These are phyloP conservation scores for Bipolaris victoriae DNA, from an alignment of 2,329 filamentous ascomycete genomes.

Conservation along the genomic window DNA sequence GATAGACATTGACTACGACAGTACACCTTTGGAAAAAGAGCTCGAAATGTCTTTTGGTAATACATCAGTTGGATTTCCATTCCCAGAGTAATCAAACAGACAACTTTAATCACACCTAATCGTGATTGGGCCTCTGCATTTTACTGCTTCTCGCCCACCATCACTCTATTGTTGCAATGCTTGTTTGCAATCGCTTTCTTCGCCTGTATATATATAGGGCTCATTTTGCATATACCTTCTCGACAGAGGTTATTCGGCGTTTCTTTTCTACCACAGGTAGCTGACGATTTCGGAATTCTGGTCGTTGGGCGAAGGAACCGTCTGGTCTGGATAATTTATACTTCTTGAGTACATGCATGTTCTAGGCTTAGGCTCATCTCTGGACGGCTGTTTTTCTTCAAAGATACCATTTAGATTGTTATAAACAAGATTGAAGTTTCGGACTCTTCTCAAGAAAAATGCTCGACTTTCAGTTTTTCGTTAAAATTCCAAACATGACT, in stretches of 20 bases:
- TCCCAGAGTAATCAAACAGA: slow-evolving; percentile 1
- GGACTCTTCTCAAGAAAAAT: background rate
- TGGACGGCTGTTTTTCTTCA: no score
- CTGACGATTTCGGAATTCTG: background rate
- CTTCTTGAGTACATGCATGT: slow-evolving; percentile 1
- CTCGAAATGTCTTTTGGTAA: slow-evolving; percentile 39
- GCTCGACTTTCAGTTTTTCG: no score
- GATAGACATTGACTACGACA: slow-evolving; percentile 23
- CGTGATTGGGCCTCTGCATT: background rate
- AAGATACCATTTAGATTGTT: slow-evolving; percentile 10
- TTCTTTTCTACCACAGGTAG: slow-evolving; percentile 2
- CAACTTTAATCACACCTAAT: background rate
- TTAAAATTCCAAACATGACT: background rate
- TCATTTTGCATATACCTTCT: slow-evolving; percentile 7
- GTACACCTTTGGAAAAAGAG: slow-evolving; percentile 37
- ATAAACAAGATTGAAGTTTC: background rate
- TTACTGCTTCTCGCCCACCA: background rate
- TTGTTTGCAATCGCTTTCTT: background rate
- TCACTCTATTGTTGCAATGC: background rate
- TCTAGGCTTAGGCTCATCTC: background rate
- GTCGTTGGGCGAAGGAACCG: background rate
- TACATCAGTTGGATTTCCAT: slow-evolving; percentile 15
- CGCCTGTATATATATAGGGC: slow-evolving; percentile 15
- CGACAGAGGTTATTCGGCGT: slow-evolving; percentile 2
- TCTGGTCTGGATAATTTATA: background rate